Base-by-base conservation (phyloP, 2,329 filamentous ascomycete genomes). In the Aspergillus ruber region DNA sequence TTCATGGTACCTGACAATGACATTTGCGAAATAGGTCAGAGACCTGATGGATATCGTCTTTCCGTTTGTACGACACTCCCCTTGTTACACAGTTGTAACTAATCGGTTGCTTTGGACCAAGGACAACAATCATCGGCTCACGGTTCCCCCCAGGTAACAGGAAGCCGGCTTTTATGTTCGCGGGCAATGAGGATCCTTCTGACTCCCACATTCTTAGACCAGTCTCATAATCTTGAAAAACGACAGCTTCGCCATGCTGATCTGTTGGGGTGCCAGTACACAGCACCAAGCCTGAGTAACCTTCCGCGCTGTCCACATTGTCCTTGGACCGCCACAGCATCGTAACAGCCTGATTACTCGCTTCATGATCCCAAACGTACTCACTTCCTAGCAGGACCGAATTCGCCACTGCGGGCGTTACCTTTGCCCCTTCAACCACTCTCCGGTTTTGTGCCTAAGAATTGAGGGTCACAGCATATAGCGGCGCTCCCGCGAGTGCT, bases 211-310 rank as follows among this genome's bases (percentile, higher is more conserved):
- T 45, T 13, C 43, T 42, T 27, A 45, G 27, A 27, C 35, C 36
- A 41, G 44, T 46, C 36, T 42, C 44, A 33, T 46, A 32, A 32
- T 46, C 32, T 10, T 41, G 44, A 29, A 46, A 46, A 42, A 46
- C 44, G 3, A 42, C 44, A 40, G 36, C 36, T 41, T 46, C 36
- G 13, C 33, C 18, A 36, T 27, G 36, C 21, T 46, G 44, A 41
- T 46, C 21, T 41, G 36, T 42, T 7, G 44, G 36, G 20, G 44
- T 46, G 44, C 12, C 23, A 3, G 36, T 41, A 46, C 33, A 41
- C 36, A 46, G 35, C 21, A 41, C 44, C 7, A 23, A 41, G 36
- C 36, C 44, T 33, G 44, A 20, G 21, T 46, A 46, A 21, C 44
- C 44, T 40, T 12, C 21, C 20, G 13, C 20, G 6, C 36, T 46